Evolutionary conservation across 495 filamentous ascomycete species (phyloP).

Genomic region (Astrocystis sublimbata): DNA sequence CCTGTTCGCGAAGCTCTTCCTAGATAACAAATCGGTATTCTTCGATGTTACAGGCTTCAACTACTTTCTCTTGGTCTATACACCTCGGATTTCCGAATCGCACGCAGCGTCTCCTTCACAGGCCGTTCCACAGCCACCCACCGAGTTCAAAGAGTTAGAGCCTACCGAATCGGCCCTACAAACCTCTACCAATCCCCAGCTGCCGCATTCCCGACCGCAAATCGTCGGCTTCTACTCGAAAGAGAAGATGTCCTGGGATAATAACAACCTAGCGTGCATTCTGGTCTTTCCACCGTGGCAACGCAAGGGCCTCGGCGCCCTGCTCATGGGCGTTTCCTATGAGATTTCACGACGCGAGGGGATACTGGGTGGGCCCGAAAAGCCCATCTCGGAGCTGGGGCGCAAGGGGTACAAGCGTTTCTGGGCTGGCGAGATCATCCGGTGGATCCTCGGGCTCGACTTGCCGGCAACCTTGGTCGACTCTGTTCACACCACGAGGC

Average conservation of each 20-base stretch:
- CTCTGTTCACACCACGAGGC: background rate
- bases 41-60: constrained; percentile 94
- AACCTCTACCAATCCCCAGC: background rate
- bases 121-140: background rate
- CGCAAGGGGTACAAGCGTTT: constrained; percentile 76
- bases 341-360: constrained; percentile 85
- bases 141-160: background rate
- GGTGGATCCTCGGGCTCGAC: constrained; percentile 58
- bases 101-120: constrained; percentile 16
- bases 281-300: constrained; percentile 96
- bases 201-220: constrained; percentile 37
- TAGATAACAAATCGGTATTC: constrained; percentile 97
- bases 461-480: background rate
- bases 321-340: constrained; percentile 92
- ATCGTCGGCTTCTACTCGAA: constrained; percentile 97
- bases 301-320: constrained; percentile 78
- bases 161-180: background rate
- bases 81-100: constrained; percentile 43
- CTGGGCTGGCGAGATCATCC: constrained; percentile 79
- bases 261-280: constrained; percentile 97
- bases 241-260: constrained; percentile 98
- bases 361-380: constrained; percentile 88
- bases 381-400: constrained; percentile 83
- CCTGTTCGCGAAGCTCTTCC: constrained; percentile 95
- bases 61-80: constrained; percentile 85